phyloP scores from a whole-genome alignment of 2,329 filamentous ascomycete genomes.

The Trichoderma cornu-damae region DNA sequence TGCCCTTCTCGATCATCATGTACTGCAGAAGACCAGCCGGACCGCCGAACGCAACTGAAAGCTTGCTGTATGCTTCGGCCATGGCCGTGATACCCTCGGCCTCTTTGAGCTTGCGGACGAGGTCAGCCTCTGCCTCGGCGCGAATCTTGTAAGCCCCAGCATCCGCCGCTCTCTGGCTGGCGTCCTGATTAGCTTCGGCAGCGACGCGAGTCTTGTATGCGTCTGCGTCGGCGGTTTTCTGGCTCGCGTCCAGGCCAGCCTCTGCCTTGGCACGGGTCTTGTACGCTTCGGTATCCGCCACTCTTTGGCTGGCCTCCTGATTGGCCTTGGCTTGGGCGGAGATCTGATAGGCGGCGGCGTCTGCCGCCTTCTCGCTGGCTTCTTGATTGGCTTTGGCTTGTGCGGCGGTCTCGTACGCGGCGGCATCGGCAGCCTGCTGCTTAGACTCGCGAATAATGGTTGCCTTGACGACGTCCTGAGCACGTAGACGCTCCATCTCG shows the following conservation, averaged over 20 bases:
- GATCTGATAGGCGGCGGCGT: constrained; percentile 60
- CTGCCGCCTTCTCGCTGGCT: constrained; percentile 62
- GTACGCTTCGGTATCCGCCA: constrained; percentile 46
- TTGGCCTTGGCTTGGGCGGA: constrained; percentile 55
- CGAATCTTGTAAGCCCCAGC: constrained; percentile 38
- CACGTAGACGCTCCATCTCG: constrained; percentile 74
- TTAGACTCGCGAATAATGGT: constrained; percentile 62
- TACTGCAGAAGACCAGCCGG: constrained; percentile 74
- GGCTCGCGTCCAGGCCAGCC: constrained; percentile 53
- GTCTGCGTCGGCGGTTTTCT: constrained; percentile 45
- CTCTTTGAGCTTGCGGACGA: constrained; percentile 61
- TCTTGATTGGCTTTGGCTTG: constrained; percentile 41
- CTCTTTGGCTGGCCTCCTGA: constrained; percentile 50
- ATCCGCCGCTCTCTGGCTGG: constrained; percentile 50
- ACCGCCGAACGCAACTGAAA: constrained; percentile 69
- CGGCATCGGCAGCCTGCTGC: constrained; percentile 64
- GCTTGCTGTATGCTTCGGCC: constrained; percentile 71
- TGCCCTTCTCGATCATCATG: constrained; percentile 81
- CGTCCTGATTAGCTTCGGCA: constrained; percentile 51
- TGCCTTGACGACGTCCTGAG: constrained; percentile 72
- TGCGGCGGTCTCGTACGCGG: constrained; percentile 49
- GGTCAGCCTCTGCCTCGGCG: constrained; percentile 55
- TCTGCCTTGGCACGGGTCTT: constrained; percentile 49
- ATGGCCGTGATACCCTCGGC: constrained; percentile 72
- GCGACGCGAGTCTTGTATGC: constrained; percentile 55